Conservation (phyloP, 2,329 filamentous ascomycete genomes). For the Periconia macrospinosa region DNA sequence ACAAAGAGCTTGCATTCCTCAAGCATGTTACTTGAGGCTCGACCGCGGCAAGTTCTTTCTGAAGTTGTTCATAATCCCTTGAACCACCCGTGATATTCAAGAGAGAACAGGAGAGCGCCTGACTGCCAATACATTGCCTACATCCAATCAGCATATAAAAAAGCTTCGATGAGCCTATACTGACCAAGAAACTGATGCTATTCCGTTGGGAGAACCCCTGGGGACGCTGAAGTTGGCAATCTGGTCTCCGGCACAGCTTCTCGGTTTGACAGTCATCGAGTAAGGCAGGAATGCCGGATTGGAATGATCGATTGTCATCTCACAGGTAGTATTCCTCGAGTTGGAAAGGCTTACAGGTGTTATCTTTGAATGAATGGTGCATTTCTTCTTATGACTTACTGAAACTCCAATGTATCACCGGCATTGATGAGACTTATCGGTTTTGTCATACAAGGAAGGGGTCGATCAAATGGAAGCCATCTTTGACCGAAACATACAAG, state of each 20-base stretch:
- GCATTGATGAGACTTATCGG: neutral
- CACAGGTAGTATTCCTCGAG: slow-evolving; percentile 2
- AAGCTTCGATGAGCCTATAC: neutral
- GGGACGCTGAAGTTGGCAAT: neutral
- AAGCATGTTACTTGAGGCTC: neutral
- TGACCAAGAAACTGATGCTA: neutral
- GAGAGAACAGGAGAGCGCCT: neutral
- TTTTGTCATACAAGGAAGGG: slow-evolving; percentile 1
- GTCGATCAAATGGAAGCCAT: slow-evolving; percentile 1
- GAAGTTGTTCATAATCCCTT: neutral
- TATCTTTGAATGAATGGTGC: neutral
- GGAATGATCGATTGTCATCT: neutral
- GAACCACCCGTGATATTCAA: slow-evolving; percentile 3
- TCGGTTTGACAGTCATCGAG: slow-evolving; percentile 1
- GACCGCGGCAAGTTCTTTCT: neutral
- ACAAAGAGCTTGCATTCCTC: neutral
- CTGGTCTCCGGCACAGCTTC: slow-evolving; percentile 4
- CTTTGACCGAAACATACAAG: neutral
- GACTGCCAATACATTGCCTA: slow-evolving; percentile 2
- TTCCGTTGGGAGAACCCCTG: neutral
- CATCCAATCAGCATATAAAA: neutral
- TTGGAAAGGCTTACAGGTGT: neutral
- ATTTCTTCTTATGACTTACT: neutral
- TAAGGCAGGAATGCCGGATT: slow-evolving; percentile 1
- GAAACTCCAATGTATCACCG: slow-evolving; percentile 3